Percentiles rank a stretch among this genome's conserved stretches.
Conservation (phyloP, 2,329 filamentous ascomycete genomes). For the Cladosporium sp. region DNA sequence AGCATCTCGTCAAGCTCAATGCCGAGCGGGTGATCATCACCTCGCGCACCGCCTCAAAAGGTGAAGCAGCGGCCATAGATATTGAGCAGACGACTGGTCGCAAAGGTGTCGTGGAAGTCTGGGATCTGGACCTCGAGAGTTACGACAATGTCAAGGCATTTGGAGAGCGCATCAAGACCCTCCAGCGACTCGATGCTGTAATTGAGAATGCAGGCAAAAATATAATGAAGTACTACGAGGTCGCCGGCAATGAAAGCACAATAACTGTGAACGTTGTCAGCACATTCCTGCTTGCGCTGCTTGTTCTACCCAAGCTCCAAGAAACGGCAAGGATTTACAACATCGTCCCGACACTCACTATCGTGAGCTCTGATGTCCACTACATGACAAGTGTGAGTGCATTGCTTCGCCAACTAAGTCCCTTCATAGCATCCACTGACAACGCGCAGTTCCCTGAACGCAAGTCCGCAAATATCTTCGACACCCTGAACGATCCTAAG, state of each 20-base stretch:
- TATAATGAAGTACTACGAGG: constrained; percentile 9
- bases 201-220: constrained; percentile 42
- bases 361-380: constrained; percentile 49
- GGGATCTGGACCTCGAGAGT: constrained; percentile 46
- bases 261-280: constrained; percentile 57
- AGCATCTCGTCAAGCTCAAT: constrained; percentile 44
- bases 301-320: constrained; percentile 55
- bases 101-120: constrained; percentile 44
- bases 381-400: constrained; percentile 35
- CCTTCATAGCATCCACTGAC: background rate
- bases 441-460: constrained; percentile 39
- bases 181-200: constrained; percentile 39
- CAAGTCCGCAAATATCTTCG: constrained; percentile 39
- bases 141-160: constrained; percentile 43
- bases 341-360: constrained; percentile 38
- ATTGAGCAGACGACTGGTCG: constrained; percentile 40
- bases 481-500: constrained; percentile 39
- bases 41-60: constrained; percentile 45
- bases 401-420: background rate
- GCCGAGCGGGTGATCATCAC: constrained; percentile 48
- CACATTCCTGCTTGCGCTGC: constrained; percentile 52
- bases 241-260: constrained; percentile 50
- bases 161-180: constrained; percentile 33
- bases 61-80: constrained; percentile 44
- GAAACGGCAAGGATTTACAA: constrained; percentile 39